Evolutionary conservation across 2,329 filamentous ascomycete species (phyloP).

Genomic region (Ophiostoma pallidulum): DNA sequence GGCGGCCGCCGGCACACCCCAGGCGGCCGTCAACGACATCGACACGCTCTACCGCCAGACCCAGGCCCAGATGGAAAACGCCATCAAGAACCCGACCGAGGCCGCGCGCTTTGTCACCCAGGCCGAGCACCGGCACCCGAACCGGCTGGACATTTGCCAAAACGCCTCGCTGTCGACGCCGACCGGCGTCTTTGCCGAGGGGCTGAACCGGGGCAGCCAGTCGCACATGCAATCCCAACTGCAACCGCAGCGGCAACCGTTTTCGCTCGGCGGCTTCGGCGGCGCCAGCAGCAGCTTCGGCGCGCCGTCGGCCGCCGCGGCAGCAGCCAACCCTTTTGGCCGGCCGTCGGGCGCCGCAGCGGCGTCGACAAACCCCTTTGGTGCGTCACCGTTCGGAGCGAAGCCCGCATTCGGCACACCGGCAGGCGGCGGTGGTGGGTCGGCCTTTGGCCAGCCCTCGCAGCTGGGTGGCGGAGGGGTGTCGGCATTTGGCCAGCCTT

Average conservation of each 20-base stretch:
- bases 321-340: conserved; percentile 1
- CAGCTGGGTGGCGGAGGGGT: conserved; percentile 20
- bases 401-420: conserved; percentile 13
- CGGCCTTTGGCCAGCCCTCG: conserved; percentile 31
- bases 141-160: conserved; percentile 56
- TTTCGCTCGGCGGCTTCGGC: conserved; percentile 3
- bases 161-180: conserved; percentile 33
- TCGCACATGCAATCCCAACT: no score
- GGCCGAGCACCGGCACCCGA: conserved; percentile 62
- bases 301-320: not conserved
- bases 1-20: conserved; percentile 48
- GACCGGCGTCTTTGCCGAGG: conserved; percentile 36
- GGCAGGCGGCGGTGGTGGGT: conserved; percentile 19
- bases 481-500: no score
- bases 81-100: conserved; percentile 57
- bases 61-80: conserved; percentile 62
- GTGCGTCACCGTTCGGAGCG: not conserved
- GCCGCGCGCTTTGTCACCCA: conserved; percentile 62
- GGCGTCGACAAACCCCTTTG: conserved; percentile 15
- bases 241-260: conserved; percentile 11
- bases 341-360: conserved; percentile 21
- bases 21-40: conserved; percentile 48
- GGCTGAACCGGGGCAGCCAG: conserved; percentile 20
- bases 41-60: conserved; percentile 53
- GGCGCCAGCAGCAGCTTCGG: conserved; percentile 14